Conservation (phyloP, 805 yeast genomes). For the Candida suzukii region DNA sequence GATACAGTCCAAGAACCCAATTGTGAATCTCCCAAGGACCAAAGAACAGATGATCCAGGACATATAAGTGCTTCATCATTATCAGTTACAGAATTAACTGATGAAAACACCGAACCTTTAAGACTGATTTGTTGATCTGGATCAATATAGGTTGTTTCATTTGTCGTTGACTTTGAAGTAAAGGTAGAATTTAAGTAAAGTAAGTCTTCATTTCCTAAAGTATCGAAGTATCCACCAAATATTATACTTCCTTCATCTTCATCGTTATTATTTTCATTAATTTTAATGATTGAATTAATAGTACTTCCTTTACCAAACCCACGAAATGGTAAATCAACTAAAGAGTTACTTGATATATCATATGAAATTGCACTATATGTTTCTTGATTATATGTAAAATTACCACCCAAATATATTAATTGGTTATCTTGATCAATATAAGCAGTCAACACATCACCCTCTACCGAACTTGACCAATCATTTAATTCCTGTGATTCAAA, state of each 20-base stretch:
- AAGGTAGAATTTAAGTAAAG: conserved; percentile 26
- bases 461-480: conserved; percentile 19
- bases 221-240: conserved; percentile 73
- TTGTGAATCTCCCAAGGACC: conserved; percentile 43
- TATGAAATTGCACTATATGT: conserved; percentile 60
- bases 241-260: conserved; percentile 44
- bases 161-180: conserved; percentile 26
- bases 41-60: conserved; percentile 38
- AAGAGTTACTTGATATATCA: conserved; percentile 34
- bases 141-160: conserved; percentile 30
- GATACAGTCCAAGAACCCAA: conserved; percentile 63
- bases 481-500: conserved; percentile 2
- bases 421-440: conserved; percentile 39
- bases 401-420: conserved; percentile 75
- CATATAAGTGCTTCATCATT: conserved; percentile 41
- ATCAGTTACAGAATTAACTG: conserved; percentile 33
- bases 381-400: conserved; percentile 42
- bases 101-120: conserved; percentile 44
- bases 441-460: conserved; percentile 37
- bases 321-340: conserved; percentile 54
- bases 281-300: conserved; percentile 55
- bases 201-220: conserved; percentile 47
- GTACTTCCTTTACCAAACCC: conserved; percentile 63
- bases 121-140: conserved; percentile 59
- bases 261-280: conserved; percentile 30